These are phyloP conservation scores for Meira miltonrushii DNA, from an alignment of 1,284 basidiomycete genomes.

Conservation along the genomic window DNA sequence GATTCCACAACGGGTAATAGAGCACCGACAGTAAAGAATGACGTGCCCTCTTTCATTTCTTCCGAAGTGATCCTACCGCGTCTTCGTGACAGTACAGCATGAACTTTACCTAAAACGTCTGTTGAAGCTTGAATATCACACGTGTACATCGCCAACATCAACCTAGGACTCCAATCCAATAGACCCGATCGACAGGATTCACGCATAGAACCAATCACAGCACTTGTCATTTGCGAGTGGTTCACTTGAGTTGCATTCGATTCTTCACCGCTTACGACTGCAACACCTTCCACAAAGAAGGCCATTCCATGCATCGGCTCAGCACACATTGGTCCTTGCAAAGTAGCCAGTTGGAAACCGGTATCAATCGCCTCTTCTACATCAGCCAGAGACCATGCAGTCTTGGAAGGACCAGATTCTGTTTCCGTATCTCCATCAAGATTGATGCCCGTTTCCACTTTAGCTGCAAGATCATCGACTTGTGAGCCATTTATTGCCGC, in stretches of 20 bases:
- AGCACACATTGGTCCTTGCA: conserved; percentile 87
- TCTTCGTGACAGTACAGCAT: conserved; percentile 85
- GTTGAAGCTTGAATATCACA: conserved; percentile 98
- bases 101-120: conserved; percentile 95
- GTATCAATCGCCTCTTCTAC: conserved; percentile 64
- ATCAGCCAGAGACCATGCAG: conserved; percentile 12
- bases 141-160: conserved; percentile 97
- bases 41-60: conserved; percentile 97
- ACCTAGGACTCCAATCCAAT: conserved; percentile 92
- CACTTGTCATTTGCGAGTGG: conserved; percentile 72
- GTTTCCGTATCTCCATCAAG: conserved; percentile 1
- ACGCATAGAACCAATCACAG: conserved; percentile 78
- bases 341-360: conserved; percentile 89
- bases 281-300: conserved; percentile 76
- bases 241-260: conserved; percentile 58
- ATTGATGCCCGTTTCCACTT: conserved; percentile 4
- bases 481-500: neutral
- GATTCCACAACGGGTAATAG: conserved; percentile 92
- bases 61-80: conserved; percentile 88
- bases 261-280: conserved; percentile 58
- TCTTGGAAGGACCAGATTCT: conserved; percentile 7
- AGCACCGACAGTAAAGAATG: conserved; percentile 86
- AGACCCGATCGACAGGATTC: conserved; percentile 84
- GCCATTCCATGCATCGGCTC: conserved; percentile 92
- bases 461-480: neutral